Base-by-base conservation (phyloP, 2,329 filamentous ascomycete species). In the Zarea fungicola region DNA sequence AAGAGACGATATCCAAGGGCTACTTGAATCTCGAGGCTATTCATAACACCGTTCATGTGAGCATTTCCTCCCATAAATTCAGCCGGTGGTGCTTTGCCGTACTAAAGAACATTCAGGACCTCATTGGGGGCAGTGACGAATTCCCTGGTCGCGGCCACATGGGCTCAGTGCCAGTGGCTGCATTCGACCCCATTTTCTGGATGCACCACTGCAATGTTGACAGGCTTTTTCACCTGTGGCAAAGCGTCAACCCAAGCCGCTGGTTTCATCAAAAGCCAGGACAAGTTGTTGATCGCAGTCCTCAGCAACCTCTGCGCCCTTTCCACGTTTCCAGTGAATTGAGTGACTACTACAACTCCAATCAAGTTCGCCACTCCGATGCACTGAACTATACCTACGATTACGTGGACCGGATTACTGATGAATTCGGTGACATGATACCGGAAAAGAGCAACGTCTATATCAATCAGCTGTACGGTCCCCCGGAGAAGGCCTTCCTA, bases 121-220 rank as follows among this genome's bases (percentile, higher is more conserved):
- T 9, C 6, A 29, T 43, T 11, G 41, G 41, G 19, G 41, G 41
- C 9, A 9, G 11, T 5, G 2, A 7, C 8, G 16, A 28, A 32
- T 6, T 22, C 35, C 62, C 60, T 2, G 53, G 49, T 11, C 52
- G 56, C 14, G 80, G 81, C 1, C 77, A 81, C 53, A 83, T 78
- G 76, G 69, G 64, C 16, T 74, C 71, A 51, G 69, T 74, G 11
- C 70, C 75, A 26, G 78, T 77, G 51, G 77, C 81, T 10, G 74
- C 78, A 0, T 86, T 82, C 59, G 83, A 86, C 59, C 81, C 83
- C 0, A 63, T 80, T 8, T 85, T 84, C 62, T 82, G 74, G 74
- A 65, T 85, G 5, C 80, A 85, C 56, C 81, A 85, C 60, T 63
- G 71, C 41, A 43, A 43, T 14, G 25, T 43, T 4, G 41, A 43